A percentile compares a stretch with the other conserved stretches of the same genome.
These are phyloP conservation scores for Aspergillus ellipticus DNA, from an alignment of 495 filamentous ascomycete species.

Conservation along the genomic window DNA sequence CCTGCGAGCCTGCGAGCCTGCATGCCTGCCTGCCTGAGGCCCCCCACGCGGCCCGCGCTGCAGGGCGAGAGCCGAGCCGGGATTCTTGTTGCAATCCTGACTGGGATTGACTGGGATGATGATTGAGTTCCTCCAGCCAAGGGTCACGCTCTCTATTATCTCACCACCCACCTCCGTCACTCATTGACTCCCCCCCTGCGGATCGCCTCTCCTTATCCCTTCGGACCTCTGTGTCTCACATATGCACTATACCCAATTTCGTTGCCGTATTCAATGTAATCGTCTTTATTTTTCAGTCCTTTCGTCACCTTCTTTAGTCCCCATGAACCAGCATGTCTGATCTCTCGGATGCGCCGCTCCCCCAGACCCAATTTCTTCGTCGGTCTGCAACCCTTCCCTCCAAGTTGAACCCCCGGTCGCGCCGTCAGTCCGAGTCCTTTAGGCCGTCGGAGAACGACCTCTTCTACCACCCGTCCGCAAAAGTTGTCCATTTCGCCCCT, in stretches of 20 bases:
- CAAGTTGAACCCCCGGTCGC: conserved; percentile 36
- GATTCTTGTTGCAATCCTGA: background rate
- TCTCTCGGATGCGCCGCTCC: conserved; percentile 34
- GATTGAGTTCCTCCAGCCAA: conserved; percentile 4
- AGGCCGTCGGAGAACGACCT: conserved; percentile 60
- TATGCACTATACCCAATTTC: background rate
- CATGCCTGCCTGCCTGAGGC: conserved; percentile 7
- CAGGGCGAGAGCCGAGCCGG: background rate
- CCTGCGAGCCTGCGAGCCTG: too few species aligned
- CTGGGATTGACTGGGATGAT: too few species aligned
- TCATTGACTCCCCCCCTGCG: conserved; percentile 8
- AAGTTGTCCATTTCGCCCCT: conserved; percentile 61
- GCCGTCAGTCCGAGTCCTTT: conserved; percentile 33
- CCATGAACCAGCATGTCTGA: conserved; percentile 38
- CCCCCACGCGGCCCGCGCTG: background rate
- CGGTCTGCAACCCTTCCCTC: conserved; percentile 59
- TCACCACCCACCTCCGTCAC: conserved; percentile 3
- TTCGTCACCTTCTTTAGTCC: conserved; percentile 13
- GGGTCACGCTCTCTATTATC: conserved; percentile 3
- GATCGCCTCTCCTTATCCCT: conserved; percentile 16
- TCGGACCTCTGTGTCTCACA: background rate
- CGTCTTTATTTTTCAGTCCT: conserved; percentile 4
- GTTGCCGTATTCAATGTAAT: conserved; percentile 18
- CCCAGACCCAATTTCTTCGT: conserved; percentile 38
- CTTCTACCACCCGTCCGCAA: conserved; percentile 62